Base-by-base conservation (phyloP, 345 rosid species). In the Arabidopsis arenosa region DNA sequence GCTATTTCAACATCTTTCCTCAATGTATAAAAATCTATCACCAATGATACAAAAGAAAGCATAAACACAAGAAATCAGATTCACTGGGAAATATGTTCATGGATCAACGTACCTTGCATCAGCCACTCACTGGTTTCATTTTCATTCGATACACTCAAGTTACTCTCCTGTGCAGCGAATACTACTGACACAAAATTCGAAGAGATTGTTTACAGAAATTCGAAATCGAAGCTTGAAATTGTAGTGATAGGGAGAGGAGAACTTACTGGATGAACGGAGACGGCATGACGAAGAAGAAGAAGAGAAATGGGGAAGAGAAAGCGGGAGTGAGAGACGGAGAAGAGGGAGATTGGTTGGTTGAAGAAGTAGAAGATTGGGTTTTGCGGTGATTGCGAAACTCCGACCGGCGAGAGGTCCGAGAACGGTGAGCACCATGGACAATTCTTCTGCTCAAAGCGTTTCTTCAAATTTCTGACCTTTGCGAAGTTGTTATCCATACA, bases 1-100 rank as follows among this genome's bases (percentile, higher is more conserved):
- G 87, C 86, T 57, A 59, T 36, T 79, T 92, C 97, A 21, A 94
- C 97, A 64, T 89, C 98, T 74, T 80, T 90, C 75, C 98, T 85
- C 72, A 90, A 74, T 65, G 88, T 80, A 76, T 90, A 92, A 77
- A 94, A 92, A 78, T 90, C 97, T 94, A 87, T 68, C 78, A 60
- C n/a, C 51, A 66, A 63, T 13, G 55, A 5, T n/a, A 74, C 14
- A 53, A 66, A 56, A 66, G 5, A 37, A 37, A 49, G 5, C 51
- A 43, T 12, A n/a, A 47, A n/a, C 21, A n/a, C 1, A 43, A 43
- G 3, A 13, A 43, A 1, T 28, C 35, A 52, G 9, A 66, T 41
- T 43, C 59, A 48, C 5, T 23, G 41, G 10, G 43, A 39, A 39
- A 39, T 39, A 39, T 7, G 21, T 47, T 36, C 5, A 36, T 5